Conservation (phyloP, 768 basidiomycete genomes). For the Bullera alba region DNA sequence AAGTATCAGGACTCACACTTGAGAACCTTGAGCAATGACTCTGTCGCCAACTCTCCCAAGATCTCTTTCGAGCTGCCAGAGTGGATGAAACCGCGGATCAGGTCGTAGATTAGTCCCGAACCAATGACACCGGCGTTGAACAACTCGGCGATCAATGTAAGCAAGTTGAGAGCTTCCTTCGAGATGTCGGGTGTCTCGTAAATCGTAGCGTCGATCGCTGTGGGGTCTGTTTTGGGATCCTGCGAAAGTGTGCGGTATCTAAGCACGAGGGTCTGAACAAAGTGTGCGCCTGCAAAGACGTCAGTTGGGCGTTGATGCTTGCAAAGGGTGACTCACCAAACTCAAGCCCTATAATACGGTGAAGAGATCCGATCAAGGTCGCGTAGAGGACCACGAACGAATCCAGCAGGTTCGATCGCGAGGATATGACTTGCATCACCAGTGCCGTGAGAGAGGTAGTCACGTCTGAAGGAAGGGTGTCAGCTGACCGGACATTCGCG, state of each 20-base stretch:
- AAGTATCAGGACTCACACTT: conserved; percentile 43
- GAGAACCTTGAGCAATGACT: conserved; percentile 75
- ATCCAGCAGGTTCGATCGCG: conserved; percentile 73
- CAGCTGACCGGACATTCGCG: no score
- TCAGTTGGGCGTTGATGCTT: neutral
- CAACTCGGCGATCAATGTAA: conserved; percentile 79
- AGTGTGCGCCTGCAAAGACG: conserved; percentile 60
- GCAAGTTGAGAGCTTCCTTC: conserved; percentile 83
- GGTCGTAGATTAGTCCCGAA: conserved; percentile 78
- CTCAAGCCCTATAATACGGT: conserved; percentile 75
- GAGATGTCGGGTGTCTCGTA: conserved; percentile 50
- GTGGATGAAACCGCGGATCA: conserved; percentile 68
- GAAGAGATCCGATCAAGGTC: conserved; percentile 70
- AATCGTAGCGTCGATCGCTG: conserved; percentile 14
- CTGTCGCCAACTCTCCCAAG: conserved; percentile 72
- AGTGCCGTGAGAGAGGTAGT: conserved; percentile 69
- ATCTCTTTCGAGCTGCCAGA: conserved; percentile 41
- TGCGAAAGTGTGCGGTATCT: conserved; percentile 53
- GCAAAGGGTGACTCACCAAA: conserved; percentile 59
- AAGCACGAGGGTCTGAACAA: conserved; percentile 65
- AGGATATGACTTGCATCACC: conserved; percentile 70
- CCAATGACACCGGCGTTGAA: conserved; percentile 96
- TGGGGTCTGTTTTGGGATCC: conserved; percentile 1
- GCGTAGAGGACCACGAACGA: conserved; percentile 85
- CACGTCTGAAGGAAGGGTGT: conserved; percentile 74